Evolutionary conservation across 225 moss, liverwort and hornwort species (phyloP).

Genomic region (Anthoceros angustus): DNA sequence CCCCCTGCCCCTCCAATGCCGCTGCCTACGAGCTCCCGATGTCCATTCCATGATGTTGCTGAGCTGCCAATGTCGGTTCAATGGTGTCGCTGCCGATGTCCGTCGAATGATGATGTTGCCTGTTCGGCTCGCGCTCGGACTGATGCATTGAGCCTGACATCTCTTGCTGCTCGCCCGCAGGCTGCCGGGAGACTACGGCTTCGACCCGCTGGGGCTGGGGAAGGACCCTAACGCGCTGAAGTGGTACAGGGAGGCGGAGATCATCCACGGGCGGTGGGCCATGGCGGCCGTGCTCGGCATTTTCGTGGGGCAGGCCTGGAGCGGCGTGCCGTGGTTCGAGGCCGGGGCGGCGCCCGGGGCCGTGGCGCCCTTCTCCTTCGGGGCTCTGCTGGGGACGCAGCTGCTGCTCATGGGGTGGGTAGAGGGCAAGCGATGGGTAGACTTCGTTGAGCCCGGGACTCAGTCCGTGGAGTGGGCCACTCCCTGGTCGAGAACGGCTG

Average conservation of each 20-base stretch:
- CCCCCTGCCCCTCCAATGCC: neutral
- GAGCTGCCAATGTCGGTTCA: no score
- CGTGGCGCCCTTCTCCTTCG: conserved; percentile 54
- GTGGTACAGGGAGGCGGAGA: conserved; percentile 95
- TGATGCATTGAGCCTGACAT: neutral
- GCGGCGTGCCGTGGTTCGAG: conserved; percentile 89
- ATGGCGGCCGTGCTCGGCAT: conserved; percentile 83
- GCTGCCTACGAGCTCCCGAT: neutral
- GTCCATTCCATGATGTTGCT: no score
- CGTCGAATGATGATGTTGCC: neutral
- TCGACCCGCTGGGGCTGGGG: conserved; percentile 83
- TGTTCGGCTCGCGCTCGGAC: neutral
- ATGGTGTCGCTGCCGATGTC: no score
- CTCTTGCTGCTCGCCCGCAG: conserved; percentile 14
- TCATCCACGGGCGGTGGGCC: conserved; percentile 94
- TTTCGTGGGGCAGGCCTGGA: conserved; percentile 77
- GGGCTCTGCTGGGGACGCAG: conserved; percentile 71
- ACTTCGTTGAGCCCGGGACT: conserved; percentile 68
- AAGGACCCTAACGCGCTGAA: conserved; percentile 73
- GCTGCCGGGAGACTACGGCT: conserved; percentile 90
- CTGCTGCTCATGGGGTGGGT: conserved; percentile 97
- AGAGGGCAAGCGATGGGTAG: conserved; percentile 93
- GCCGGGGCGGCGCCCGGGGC: conserved; percentile 73
- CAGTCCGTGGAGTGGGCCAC: conserved; percentile 91
- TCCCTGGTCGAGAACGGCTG: conserved; percentile 86